These are phyloP conservation scores for Globisporangium barbulae DNA, from an alignment of 352 stramenopile species.

Conservation along the genomic window DNA sequence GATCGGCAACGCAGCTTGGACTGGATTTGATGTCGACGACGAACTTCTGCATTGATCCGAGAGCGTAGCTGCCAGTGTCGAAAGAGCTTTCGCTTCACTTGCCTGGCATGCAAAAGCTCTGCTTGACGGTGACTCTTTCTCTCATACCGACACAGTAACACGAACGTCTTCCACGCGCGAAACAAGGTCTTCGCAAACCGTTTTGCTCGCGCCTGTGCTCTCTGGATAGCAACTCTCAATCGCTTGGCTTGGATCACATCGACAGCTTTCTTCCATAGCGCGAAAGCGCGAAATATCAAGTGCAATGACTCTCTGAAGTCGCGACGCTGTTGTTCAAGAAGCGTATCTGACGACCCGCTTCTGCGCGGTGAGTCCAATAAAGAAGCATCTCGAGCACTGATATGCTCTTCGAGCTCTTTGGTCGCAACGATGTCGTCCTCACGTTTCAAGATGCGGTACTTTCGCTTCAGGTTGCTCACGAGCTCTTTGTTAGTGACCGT, in stretches of 20 bases:
- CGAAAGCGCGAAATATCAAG: slow-evolving; percentile 14
- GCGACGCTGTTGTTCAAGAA: not conserved
- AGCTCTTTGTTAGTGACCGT: not conserved
- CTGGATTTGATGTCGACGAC: not conserved
- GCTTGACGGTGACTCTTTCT: not conserved
- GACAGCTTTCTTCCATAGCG: slow-evolving; percentile 9
- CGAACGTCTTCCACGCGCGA: slow-evolving; percentile 9
- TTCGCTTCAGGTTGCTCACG: slow-evolving; percentile 7
- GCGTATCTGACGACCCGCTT: not conserved
- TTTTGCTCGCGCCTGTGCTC: not conserved
- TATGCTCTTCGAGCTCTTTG: not conserved
- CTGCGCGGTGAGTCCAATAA: not conserved
- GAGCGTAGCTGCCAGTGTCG: not conserved
- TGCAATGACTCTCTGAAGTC: slow-evolving; percentile 13
- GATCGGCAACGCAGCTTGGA: not conserved
- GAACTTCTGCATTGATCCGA: not conserved
- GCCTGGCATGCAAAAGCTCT: not conserved
- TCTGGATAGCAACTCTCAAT: not conserved
- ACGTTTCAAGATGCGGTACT: slow-evolving; percentile 13
- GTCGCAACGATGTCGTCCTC: not conserved
- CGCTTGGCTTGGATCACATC: not conserved
- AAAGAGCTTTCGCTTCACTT: not conserved
- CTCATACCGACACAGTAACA: not conserved
- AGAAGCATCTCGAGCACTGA: not conserved
- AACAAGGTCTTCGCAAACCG: not conserved